A percentile compares a stretch with the other conserved stretches of the same genome.
phyloP scores from a whole-genome alignment of 208 protist genomes.

The Wallacemonas sp. region DNA sequence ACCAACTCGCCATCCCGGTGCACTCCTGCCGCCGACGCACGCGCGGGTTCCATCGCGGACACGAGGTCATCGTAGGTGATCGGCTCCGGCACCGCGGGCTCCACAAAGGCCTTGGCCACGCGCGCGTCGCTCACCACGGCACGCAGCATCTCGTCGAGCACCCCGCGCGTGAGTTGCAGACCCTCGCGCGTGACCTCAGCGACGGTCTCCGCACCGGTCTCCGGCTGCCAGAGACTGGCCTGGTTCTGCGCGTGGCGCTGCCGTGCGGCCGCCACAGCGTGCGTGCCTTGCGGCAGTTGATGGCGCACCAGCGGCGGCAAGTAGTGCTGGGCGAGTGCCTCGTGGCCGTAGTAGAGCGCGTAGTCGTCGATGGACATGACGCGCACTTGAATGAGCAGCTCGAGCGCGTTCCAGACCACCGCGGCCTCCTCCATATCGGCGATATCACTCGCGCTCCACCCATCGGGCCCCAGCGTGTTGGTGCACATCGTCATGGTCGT shows the following conservation, averaged over 20 bases:
- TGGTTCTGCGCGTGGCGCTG: not conserved
- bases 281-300: not conserved
- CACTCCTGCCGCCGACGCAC: not conserved
- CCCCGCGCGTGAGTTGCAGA: slow-evolving; percentile 27
- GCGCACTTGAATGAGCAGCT: slow-evolving; percentile 80
- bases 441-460: not conserved
- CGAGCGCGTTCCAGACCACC: slow-evolving; percentile 49
- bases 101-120: slow-evolving; percentile 63
- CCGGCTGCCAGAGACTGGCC: not conserved
- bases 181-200: slow-evolving; percentile 1
- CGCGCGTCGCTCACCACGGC: slow-evolving; percentile 50
- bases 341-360: slow-evolving; percentile 54
- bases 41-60: not conserved
- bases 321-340: slow-evolving; percentile 39
- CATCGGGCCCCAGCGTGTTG: not conserved
- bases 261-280: not conserved
- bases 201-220: not conserved
- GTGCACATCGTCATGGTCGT: not conserved
- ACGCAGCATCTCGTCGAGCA: slow-evolving; percentile 75
- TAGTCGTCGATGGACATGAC: slow-evolving; percentile 75
- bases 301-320: slow-evolving; percentile 29
- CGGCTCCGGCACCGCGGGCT: slow-evolving; percentile 26
- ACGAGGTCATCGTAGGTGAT: slow-evolving; percentile 37
- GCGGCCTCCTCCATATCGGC: slow-evolving; percentile 26
- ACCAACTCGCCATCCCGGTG: not conserved